These are phyloP conservation scores for Ormosia semicastrata DNA, from an alignment of 306 rosid genomes.

Conservation along the genomic window DNA sequence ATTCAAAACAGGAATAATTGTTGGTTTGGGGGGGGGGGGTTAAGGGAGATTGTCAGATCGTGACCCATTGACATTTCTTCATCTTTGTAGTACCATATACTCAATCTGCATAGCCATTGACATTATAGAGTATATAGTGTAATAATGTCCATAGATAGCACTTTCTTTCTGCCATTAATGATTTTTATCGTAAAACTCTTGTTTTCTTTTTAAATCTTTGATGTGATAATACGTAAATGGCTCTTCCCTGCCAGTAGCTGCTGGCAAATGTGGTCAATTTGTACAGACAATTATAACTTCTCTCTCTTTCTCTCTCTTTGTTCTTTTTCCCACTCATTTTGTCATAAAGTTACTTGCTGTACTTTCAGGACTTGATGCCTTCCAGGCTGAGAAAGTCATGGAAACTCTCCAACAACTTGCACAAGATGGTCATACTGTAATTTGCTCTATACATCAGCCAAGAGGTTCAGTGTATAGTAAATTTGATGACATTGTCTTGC, in stretches of 20 bases:
- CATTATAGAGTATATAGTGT: neutral
- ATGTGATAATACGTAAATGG: slow-evolving; percentile 10
- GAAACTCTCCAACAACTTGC: slow-evolving; percentile 89
- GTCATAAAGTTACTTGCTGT: slow-evolving; percentile 27
- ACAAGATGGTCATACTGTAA: slow-evolving; percentile 89
- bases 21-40: no score
- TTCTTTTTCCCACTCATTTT: neutral
- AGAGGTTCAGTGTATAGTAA: slow-evolving; percentile 84
- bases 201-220: neutral
- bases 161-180: neutral
- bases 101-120: neutral
- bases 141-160: neutral
- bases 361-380: slow-evolving; percentile 88
- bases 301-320: neutral
- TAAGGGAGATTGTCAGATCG: neutral
- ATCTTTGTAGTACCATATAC: neutral
- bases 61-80: neutral
- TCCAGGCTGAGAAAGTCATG: slow-evolving; percentile 95
- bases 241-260: neutral
- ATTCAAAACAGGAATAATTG: neutral
- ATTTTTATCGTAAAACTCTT: neutral
- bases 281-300: neutral
- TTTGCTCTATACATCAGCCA: slow-evolving; percentile 95
- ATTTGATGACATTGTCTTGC: slow-evolving; percentile 86
- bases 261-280: slow-evolving; percentile 5